Base-by-base conservation (phyloP, 1,284 basidiomycete species). In the Ceratobasidium sp. region DNA sequence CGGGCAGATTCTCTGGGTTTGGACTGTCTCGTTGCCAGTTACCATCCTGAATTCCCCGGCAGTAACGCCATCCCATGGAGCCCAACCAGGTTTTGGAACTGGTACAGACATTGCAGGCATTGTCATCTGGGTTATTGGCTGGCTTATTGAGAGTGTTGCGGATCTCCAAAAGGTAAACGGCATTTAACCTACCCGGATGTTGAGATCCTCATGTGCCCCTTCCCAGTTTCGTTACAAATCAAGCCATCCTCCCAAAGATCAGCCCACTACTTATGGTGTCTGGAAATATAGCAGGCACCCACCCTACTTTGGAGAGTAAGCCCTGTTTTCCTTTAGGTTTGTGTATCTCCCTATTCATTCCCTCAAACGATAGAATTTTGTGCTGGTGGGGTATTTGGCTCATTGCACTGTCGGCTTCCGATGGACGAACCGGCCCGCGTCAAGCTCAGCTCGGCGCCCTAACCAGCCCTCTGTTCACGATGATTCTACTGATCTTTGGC, bases 331-430 rank as follows among this genome's bases (percentile, higher is more conserved):
- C n/a, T 32, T 21, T 39, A 4, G 18, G 18, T 10, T 30, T 26
- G 18, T 5, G n/a, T 14, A 16, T 28, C 53, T 1, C 10, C 21
- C n/a, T 23, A 16, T n/a, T 64, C 39, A 16, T 43, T 16, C 26
- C 2, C 16, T 58, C 76, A 26, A 59, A 57, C 46, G 1, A 34
- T 72, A 88, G 87, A 78, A 91, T 91, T 73, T 78, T 89, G 53
- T 87, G 89, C 75, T 90, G 89, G 86, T 91, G 89, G 89, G 89
- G 89, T 1, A 85, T 91, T 26, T 92, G 88, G 87, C 83, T 86
- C 23, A 79, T 91, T 1, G 86, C 85, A 71, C 80, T 90, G 21
- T 87, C 88, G 5, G 88, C 89, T 0, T 84, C 85, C 1, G 84
- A 79, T 4, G 82, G 87, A 62, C 85, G 85, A 14, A 75, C 75